Base-by-base conservation (phyloP, 805 yeast species). In the Cyberlindnera xylosilytica region DNA sequence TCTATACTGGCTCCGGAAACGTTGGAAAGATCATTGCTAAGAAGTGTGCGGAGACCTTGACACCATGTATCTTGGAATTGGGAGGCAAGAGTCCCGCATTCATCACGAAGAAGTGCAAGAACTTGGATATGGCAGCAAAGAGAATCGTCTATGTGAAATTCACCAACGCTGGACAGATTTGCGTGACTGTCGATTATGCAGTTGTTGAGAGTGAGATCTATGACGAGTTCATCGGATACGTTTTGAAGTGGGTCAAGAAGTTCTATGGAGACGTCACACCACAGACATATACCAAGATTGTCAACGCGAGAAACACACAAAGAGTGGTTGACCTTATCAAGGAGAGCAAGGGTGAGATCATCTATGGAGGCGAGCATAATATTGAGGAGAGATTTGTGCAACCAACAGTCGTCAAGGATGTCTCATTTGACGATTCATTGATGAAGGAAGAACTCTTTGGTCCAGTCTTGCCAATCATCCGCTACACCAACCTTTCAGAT, bases 61-160 rank as follows among this genome's bases (percentile, higher is more conserved):
- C 95, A 1, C 97, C 97, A 1, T 74, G 75, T 10, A 64, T 85
- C 8, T 71, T 90, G 47, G 98, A 90, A 64, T 70, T 90, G 34
- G 97, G 98, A 41, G 98, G 98, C 5, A 91, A 91, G 62, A 83
- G 91, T 7, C 98, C 98, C 0, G 85, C 78, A 2, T 74, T 89
- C 53, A 67, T 90, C 10, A 73, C 88, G 39, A 72, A 67, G 36
- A 69, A 68, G 49, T 64, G 72, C 38, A 68, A 70, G 43, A 58
- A 77, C 43, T 52, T 79, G 28, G 56, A 63, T 9, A 61, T 66
- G 1, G 71, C 76, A 4, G 70, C 88, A 20, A 73, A 73, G 50
- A 76, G 97, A 63, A 65, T 87, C 13, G 72, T 74, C 1, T 87
- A 93, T 86, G 91, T 90, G 15, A 78, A 83, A 52, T 83, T 82